Base-by-base conservation (phyloP, 805 yeast genomes). In the Saturnispora silvae region DNA sequence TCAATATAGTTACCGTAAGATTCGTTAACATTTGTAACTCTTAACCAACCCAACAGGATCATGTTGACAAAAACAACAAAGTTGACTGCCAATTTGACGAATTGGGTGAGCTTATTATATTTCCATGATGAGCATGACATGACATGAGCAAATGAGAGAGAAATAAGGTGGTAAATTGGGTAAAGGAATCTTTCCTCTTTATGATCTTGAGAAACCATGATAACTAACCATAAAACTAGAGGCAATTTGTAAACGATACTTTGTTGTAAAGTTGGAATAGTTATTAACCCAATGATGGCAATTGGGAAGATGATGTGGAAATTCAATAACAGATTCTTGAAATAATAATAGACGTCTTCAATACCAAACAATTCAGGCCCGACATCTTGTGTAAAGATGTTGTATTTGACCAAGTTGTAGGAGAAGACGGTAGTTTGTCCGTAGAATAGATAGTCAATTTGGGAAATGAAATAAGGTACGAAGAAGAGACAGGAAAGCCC, bases 341-440 rank as follows among this genome's bases (percentile, higher is more conserved):
- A 44, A 51, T 89, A 89, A 55, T 82, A 89, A 25, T 62, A 53
- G 59, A 80, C 64, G 11, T 92, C 84, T 55, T 87, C 96, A 5
- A 72, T 72, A 20, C 96, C 96, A 59, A 86, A 89, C 18, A 89
- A 85, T 42, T 82, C 78, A 1, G 96, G 96, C 0, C 96, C 96
- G 19, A 73, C 81, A 40, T 66, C 64, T 0, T 94, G 76, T 51
- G 65, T 56, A 40, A 79, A 59, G 2, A 87, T 95, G 50, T 89
- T 87, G 59, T 89, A 89, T 17, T 75, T 56, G 4, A 86, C 78
- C 44, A 86, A 86, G 52, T 87, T 89, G 46, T 78, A 62, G 0
- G 96, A 87, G 2, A 87, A 94, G 20, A 83, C 66, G 1, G 71
- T 66, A 6, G 73, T 52, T 34, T 67, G 69, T 6, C 70, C 65